Base-by-base conservation (phyloP, 2,329 filamentous ascomycete species). In the Lecanicillium sp. region DNA sequence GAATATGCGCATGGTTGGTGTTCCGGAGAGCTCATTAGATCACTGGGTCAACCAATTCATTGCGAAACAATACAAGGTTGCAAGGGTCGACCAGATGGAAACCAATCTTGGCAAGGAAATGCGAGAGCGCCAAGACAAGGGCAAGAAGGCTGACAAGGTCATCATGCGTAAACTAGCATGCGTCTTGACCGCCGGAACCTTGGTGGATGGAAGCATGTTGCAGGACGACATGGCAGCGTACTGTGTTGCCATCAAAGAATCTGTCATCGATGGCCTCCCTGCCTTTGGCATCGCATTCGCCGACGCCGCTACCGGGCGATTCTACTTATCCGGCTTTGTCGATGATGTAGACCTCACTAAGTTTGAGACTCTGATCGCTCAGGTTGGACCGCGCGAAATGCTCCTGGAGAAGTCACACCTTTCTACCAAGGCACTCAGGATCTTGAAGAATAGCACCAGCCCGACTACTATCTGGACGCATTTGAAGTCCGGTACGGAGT, bases 1-100 rank as follows among this genome's bases (percentile, higher is more conserved):
- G 58, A 98, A 98, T 59, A 98, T 98, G 92, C 85, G 90, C 49
- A 98, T 98, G 92, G 92, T 97, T 3, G 92, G 92, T 44, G 92
- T 98, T 0, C 92, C 92, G 0, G 92, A 98, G 60, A 85, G 87
- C 55, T 95, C 88, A 11, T 69, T 98, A n/a, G 87, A 92, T 53
- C 81, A 92, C 58, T 98, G 92, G 92, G 88, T 92, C 41, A 95
- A 94, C 53, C 92, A 98, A 54, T 98, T 98, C 52, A 89, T 98
- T 29, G 92, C 90, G 42, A 97, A 97, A 60, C 92, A 94, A 25
- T 95, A 81, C 76, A 98, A 98, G 62, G 94, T 98, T 39, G 92
- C 92, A 6, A 76, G 90, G 14, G 92, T 98, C 17, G 92, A 97
- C 58, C 92, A 98, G 59, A 89, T 89, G 72, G 92, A 98, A 64